Conservation (phyloP, 371 early-diverging fungal genomes). For the Batrachochytrium dendrobatidis region DNA sequence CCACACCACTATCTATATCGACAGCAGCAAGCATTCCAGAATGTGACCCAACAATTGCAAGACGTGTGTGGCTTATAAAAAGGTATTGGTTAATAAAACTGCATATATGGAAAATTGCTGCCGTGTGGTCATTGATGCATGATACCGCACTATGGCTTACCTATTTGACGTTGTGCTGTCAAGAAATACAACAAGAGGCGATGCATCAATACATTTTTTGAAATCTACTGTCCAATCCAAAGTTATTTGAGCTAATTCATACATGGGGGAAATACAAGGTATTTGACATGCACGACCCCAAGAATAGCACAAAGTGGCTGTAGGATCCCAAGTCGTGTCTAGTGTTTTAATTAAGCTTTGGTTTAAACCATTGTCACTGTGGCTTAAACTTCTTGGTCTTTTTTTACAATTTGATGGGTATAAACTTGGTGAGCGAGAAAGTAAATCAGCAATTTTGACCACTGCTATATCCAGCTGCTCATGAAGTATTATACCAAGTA, state of each 20-base stretch:
- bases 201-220: constrained; percentile 13
- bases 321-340: not conserved
- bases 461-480: too few relatives aligned
- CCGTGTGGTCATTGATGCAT: not conserved
- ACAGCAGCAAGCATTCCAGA: constrained; percentile 10
- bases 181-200: constrained; percentile 11
- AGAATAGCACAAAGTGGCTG: not conserved
- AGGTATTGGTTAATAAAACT: not conserved
- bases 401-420: too few relatives aligned
- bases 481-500: too few relatives aligned
- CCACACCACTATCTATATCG: not conserved
- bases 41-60: constrained; percentile 8
- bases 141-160: not conserved
- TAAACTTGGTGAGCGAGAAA: too few relatives aligned
- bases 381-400: not conserved
- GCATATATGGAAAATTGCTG: not conserved
- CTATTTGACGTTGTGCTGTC: too few relatives aligned
- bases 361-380: not conserved
- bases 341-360: not conserved
- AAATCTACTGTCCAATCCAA: constrained; percentile 6
- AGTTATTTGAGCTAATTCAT: too few relatives aligned
- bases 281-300: not conserved
- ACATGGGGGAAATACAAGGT: not conserved
- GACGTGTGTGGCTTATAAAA: not conserved
- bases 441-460: too few relatives aligned